Conservation (phyloP, 1,284 basidiomycete species). For the Ceraceosorus guamensis region DNA sequence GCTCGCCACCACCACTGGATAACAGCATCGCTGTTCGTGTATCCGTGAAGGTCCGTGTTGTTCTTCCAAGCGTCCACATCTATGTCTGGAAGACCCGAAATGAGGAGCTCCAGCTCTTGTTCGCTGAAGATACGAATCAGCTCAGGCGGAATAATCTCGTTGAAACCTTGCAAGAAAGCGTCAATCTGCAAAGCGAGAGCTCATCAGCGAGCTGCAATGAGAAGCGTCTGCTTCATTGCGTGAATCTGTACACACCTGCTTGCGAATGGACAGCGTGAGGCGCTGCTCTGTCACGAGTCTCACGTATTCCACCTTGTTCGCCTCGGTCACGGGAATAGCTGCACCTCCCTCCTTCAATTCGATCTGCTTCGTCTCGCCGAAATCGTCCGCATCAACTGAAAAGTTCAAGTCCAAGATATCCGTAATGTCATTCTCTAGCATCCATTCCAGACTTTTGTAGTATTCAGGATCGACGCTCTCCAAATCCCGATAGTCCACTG, state of each 20-base stretch:
- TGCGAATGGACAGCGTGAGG: slow-evolving; percentile 85
- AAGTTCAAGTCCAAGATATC: slow-evolving; percentile 71
- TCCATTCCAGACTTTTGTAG: slow-evolving; percentile 64
- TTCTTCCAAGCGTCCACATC: slow-evolving; percentile 98
- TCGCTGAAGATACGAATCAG: slow-evolving; percentile 73
- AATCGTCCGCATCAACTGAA: slow-evolving; percentile 79
- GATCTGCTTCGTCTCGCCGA: slow-evolving; percentile 42
- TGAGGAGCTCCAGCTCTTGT: slow-evolving; percentile 93
- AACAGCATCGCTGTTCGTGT: slow-evolving; percentile 68
- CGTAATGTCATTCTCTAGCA: slow-evolving; percentile 57
- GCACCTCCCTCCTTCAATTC: slow-evolving; percentile 42
- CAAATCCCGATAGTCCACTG: slow-evolving; percentile 44
- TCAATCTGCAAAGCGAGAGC: slow-evolving; percentile 51
- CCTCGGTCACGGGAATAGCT: slow-evolving; percentile 55
- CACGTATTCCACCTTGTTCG: slow-evolving; percentile 95
- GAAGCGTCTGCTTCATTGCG: neutral
- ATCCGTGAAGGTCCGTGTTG: slow-evolving; percentile 83
- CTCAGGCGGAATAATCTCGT: slow-evolving; percentile 74
- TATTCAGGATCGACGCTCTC: slow-evolving; percentile 57
- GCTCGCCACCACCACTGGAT: slow-evolving; percentile 99
- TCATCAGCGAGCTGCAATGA: neutral
- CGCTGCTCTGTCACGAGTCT: slow-evolving; percentile 84
- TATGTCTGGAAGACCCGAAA: slow-evolving; percentile 95
- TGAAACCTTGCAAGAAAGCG: slow-evolving; percentile 81
- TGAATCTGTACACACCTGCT: slow-evolving; percentile 60